Conservation (phyloP, 306 rosid species). For the Heteromeles arbutifolia region DNA sequence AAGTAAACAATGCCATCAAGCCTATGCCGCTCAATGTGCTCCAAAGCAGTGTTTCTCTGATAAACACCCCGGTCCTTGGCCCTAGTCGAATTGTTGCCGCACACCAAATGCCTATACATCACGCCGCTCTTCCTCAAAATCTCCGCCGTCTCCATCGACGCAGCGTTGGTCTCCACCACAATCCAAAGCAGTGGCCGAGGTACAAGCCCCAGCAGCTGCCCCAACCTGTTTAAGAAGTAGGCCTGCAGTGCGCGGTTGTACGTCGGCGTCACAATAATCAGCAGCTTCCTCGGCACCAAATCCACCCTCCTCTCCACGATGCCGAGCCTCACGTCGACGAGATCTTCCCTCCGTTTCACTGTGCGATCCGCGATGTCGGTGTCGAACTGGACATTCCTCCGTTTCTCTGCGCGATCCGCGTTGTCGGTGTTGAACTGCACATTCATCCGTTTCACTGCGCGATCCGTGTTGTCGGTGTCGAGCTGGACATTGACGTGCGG, state of each 20-base stretch:
- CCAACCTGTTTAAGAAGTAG: conserved; percentile 68
- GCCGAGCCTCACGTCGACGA: conserved; percentile 2
- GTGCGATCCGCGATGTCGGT: neutral
- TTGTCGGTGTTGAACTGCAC: conserved; percentile 9
- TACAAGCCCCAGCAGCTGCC: conserved; percentile 69
- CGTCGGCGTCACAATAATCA: conserved; percentile 86
- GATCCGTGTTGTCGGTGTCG: conserved; percentile 6
- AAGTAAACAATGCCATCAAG: conserved; percentile 93
- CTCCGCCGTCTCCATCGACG: conserved; percentile 87
- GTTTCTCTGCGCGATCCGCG: neutral
- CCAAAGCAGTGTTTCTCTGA: conserved; percentile 90
- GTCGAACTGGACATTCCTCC: conserved; percentile 22
- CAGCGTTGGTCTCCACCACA: conserved; percentile 76
- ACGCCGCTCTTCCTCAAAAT: conserved; percentile 86
- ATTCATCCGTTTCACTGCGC: neutral
- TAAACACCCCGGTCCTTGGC: conserved; percentile 90
- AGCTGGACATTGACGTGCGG: conserved; percentile 39
- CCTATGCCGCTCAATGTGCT: conserved; percentile 78
- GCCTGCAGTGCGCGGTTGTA: conserved; percentile 64
- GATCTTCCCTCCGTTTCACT: conserved; percentile 4
- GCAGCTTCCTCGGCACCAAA: conserved; percentile 60
- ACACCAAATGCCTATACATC: conserved; percentile 87
- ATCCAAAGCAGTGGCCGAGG: conserved; percentile 84
- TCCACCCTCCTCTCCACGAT: neutral
- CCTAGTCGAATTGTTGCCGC: conserved; percentile 48